A percentile compares a stretch with the other conserved stretches of the same genome.
These are phyloP conservation scores for Middelhovenomyces tepae DNA, from an alignment of 805 yeast species.

Conservation along the genomic window DNA sequence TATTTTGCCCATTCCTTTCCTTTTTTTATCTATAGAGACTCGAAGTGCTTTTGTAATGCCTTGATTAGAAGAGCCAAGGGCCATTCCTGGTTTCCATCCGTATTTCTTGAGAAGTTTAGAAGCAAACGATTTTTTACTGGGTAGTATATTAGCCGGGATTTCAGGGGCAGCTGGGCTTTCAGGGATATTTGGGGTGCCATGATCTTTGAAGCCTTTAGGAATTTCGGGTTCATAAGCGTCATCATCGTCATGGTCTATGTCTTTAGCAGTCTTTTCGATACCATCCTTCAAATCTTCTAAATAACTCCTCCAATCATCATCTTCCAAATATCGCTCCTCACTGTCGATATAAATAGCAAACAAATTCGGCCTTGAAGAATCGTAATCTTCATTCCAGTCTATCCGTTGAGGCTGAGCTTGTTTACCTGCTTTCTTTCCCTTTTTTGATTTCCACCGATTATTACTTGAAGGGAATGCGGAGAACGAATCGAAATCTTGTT, in stretches of 20 bases:
- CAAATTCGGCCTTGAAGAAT: constrained; percentile 11
- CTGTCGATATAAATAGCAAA: constrained; percentile 8
- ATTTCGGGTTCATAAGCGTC: constrained; percentile 1
- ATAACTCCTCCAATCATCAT: constrained; percentile 14
- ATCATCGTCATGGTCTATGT: constrained; percentile 5
- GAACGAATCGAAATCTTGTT: no score
- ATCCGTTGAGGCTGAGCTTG: no score
- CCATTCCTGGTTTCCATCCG: constrained; percentile 18
- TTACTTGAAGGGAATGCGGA: no score
- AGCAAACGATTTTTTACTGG: constrained; percentile 4
- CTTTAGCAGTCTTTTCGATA: constrained; percentile 5
- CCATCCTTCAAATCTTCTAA: constrained; percentile 4
- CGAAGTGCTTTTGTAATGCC: constrained; percentile 12
- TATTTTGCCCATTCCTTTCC: constrained; percentile 12
- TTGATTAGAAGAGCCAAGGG: constrained; percentile 8
- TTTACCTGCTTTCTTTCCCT: no score
- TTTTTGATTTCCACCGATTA: no score
- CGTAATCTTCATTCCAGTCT: constrained; percentile 14
- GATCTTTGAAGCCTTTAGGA: constrained; percentile 1
- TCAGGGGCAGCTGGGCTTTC: no score
- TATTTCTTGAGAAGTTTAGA: constrained; percentile 9
- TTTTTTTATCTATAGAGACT: constrained; percentile 5
- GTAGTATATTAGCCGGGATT: no score
- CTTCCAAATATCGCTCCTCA: constrained; percentile 9
- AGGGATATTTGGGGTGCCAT: constrained; percentile 1